These are phyloP conservation scores for Neurospora tetraspora DNA, from an alignment of 495 filamentous ascomycete genomes.

Conservation along the genomic window DNA sequence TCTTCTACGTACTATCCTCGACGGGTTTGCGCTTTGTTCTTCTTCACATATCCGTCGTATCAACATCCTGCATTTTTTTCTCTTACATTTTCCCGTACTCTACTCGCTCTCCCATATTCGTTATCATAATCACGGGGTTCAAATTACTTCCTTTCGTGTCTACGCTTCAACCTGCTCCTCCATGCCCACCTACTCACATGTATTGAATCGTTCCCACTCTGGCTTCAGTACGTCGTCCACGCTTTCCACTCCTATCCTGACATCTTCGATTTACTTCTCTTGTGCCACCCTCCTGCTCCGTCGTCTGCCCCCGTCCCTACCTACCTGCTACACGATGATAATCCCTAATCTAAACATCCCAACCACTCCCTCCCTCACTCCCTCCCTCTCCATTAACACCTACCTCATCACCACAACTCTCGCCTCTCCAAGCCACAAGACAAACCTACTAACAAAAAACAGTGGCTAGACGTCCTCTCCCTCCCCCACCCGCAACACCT, in stretches of 20 bases:
- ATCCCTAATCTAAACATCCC: too few relatives aligned
- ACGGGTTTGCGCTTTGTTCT: neutral
- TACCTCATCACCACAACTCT: too few relatives aligned
- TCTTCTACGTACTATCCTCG: neutral
- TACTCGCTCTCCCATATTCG: neutral
- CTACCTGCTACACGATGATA: neutral
- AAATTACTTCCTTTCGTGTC: neutral
- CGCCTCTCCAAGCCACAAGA: too few relatives aligned
- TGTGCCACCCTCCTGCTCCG: too few relatives aligned
- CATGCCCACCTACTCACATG: neutral
- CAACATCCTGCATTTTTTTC: neutral
- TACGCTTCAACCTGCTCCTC: too few relatives aligned
- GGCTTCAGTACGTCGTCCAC: neutral
- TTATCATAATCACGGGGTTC: neutral
- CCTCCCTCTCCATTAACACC: neutral
- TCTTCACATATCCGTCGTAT: neutral
- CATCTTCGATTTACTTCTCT: neutral
- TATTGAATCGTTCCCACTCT: neutral
- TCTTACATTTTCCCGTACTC: neutral
- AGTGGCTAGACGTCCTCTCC: conserved; percentile 68
- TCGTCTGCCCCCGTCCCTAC: neutral
- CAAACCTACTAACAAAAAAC: too few relatives aligned
- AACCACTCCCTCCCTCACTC: too few relatives aligned
- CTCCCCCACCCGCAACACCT: conserved; percentile 65
- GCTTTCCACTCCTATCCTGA: neutral